Evolutionary conservation across 164 flowering plant genomes (phyloP).

Genomic region (Vitis labrusca): DNA sequence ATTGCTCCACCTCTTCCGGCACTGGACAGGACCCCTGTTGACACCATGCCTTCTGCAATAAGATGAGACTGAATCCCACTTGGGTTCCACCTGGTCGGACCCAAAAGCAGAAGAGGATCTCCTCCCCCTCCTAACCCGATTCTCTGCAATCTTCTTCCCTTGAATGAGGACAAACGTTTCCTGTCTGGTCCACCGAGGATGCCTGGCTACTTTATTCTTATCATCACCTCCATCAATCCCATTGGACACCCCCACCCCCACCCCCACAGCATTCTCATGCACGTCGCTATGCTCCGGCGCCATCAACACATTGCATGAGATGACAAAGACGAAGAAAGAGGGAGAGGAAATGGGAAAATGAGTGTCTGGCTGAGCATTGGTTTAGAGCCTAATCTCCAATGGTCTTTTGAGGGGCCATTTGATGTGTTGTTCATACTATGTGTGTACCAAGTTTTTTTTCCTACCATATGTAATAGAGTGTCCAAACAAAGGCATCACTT

Average conservation of each 20-base stretch:
- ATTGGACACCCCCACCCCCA: neutral
- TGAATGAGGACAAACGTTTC: conserved; percentile 71
- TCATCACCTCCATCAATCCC: conserved; percentile 19
- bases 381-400: neutral
- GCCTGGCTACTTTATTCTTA: conserved; percentile 40
- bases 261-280: conserved; percentile 3
- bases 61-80: conserved; percentile 69
- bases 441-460: neutral
- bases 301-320: neutral
- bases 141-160: conserved; percentile 67
- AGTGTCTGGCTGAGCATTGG: no score
- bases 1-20: conserved; percentile 79
- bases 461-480: neutral
- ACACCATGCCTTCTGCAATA: conserved; percentile 69
- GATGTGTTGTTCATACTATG: neutral
- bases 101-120: conserved; percentile 20
- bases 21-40: conserved; percentile 67
- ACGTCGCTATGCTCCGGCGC: neutral
- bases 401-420: neutral
- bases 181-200: conserved; percentile 76
- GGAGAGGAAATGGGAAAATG: no score
- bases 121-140: conserved; percentile 39
- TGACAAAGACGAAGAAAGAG: no score
- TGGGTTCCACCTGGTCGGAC: conserved; percentile 49
- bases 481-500: conserved; percentile 3